Base-by-base conservation (phyloP, 805 yeast genomes). In the Nakazawaea ishiwadae region DNA sequence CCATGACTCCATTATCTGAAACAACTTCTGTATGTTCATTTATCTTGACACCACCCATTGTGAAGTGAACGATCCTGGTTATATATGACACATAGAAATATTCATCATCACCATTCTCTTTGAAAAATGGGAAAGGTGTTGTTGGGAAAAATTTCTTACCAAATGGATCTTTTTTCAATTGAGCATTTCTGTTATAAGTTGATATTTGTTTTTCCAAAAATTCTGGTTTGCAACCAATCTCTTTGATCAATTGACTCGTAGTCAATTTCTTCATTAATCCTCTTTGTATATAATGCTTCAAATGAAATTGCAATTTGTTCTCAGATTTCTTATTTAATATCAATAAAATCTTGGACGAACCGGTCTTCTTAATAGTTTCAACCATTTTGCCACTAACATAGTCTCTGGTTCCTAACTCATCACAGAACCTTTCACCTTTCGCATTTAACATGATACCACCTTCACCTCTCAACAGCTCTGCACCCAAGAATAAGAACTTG, bases 11-110 rank as follows among this genome's bases (percentile, higher is more conserved):
- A 7, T 58, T 57, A 1, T 54, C 48, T 21, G 63, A 48, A 40
- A 71, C 39, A 46, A 62, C 52, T 54, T 71, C 56, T 1, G 77
- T 62, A 33, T 66, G 58, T 34, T 68, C 67, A 50, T 74, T 70
- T 50, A 77, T 74, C 52, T 72, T 69, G 35, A 75, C 75, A 12
- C 85, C 85, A 21, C 85, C 85, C 84, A 79, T 79, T 12, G 84
- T 76, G 55, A 79, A 79, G 54, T 79, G 85, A 35, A 79, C 62
- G 44, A 75, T 78, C 28, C 83, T 66, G 5, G 81, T 74, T 34
- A 77, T 66, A 45, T 64, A 71, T 1, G 81, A 73, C 18, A 74
- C 77, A 48, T 75, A 73, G 50, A 73, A 73, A 27, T 53, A 55
- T 15, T 65, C 60, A 7, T 63, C 60, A 31, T 51, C 47, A 6